Evolutionary conservation across 176 grass and related monocot genomes (phyloP).

Genomic region (Paspalum vaginatum): DNA sequence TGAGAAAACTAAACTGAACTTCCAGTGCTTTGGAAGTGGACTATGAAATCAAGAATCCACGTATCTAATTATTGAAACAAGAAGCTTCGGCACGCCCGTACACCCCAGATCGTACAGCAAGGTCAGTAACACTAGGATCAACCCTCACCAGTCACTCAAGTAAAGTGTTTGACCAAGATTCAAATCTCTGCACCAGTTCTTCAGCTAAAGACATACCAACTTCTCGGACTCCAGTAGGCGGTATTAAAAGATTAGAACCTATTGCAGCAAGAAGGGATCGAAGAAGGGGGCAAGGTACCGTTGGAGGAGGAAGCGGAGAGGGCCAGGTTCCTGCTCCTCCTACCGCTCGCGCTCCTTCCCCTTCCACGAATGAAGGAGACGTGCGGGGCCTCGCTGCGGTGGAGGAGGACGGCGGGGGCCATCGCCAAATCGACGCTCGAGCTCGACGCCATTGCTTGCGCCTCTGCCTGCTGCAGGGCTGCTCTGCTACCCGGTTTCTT

Average conservation of each 20-base stretch:
- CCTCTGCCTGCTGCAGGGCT: not conserved
- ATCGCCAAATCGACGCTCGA: conserved; percentile 34
- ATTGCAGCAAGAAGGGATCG: not conserved
- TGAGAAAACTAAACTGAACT: conserved; percentile 6
- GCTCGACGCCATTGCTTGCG: conserved; percentile 30
- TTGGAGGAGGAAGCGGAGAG: conserved; percentile 44
- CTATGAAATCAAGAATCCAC: not conserved
- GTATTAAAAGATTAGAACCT: not conserved
- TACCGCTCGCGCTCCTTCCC: not conserved
- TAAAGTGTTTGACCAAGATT: not conserved
- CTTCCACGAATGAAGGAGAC: not conserved
- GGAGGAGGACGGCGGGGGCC: conserved; percentile 20
- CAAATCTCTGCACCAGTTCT: not conserved
- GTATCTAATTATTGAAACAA: not conserved
- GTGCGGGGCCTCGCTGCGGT: not conserved
- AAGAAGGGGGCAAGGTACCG: conserved; percentile 8
- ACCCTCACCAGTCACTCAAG: too few relatives aligned
- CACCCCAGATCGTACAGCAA: not conserved
- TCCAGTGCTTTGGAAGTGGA: not conserved
- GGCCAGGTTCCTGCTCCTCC: conserved; percentile 12
- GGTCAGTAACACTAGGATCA: not conserved
- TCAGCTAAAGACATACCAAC: not conserved
- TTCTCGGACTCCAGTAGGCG: not conserved
- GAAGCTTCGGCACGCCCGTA: not conserved
- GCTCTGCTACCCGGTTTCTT: not conserved